A percentile compares a stretch with the other conserved stretches of the same genome.
phyloP scores from a whole-genome alignment of 2,329 filamentous ascomycete genomes.

The Penicillium sp. region DNA sequence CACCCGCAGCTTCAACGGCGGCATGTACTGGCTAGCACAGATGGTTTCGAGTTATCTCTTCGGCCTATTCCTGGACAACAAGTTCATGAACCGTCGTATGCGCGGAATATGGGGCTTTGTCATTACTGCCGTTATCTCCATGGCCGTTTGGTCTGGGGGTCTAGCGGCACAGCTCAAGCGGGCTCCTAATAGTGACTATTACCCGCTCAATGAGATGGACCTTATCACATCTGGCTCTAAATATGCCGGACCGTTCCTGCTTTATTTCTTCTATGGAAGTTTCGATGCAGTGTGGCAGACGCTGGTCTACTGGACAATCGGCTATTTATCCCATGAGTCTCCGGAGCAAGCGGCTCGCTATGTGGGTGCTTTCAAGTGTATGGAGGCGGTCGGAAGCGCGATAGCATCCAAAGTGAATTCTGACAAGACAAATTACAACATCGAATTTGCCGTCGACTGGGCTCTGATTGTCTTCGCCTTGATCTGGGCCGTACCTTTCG shows the following conservation, averaged over 20 bases:
- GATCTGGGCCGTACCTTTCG: neutral
- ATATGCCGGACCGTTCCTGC: conserved; percentile 1
- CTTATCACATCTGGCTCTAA: neutral
- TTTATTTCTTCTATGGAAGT: conserved; percentile 6
- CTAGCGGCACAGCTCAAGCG: conserved; percentile 1
- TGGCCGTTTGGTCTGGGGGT: neutral
- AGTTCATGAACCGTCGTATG: neutral
- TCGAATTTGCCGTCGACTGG: conserved; percentile 3
- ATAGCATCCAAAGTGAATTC: conserved; percentile 9
- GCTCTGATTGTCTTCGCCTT: neutral
- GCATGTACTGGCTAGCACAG: conserved; percentile 6
- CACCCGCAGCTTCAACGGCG: conserved; percentile 6
- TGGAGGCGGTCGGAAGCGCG: conserved; percentile 4
- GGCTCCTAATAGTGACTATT: conserved; percentile 1
- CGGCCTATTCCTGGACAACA: neutral
- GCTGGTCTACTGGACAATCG: conserved; percentile 6
- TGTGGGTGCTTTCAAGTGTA: conserved; percentile 6
- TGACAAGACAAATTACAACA: conserved; percentile 5
- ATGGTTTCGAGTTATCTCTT: conserved; percentile 1
- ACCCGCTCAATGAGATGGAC: conserved; percentile 1
- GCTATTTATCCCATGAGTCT: conserved; percentile 2
- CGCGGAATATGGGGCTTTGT: conserved; percentile 1
- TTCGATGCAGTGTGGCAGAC: conserved; percentile 10
- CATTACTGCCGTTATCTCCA: neutral
- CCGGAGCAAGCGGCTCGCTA: conserved; percentile 7